Conservation (phyloP, 257 asterid genomes). For the Capsicum chinense region DNA sequence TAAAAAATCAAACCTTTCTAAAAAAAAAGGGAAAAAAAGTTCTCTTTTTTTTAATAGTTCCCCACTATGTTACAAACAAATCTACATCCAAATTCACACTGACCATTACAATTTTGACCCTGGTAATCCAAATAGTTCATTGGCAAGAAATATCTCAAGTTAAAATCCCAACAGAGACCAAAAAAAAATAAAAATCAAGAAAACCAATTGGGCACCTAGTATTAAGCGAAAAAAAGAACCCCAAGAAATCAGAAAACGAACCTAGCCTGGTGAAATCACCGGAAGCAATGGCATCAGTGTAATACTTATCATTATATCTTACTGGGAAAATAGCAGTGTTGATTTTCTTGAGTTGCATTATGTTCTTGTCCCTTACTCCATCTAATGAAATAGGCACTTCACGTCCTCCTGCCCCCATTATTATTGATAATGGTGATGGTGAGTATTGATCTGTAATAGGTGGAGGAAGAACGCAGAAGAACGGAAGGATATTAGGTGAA, state of each 20-base stretch:
- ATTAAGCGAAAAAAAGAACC: background rate
- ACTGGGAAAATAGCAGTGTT: slow-evolving; percentile 91
- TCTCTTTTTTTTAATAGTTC: background rate
- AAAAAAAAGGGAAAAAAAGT: background rate
- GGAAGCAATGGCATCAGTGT: slow-evolving; percentile 88
- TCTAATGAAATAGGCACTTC: slow-evolving; percentile 76
- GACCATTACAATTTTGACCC: background rate
- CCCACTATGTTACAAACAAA: background rate
- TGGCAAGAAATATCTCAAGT: background rate
- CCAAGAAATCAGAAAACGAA: slow-evolving; percentile 30
- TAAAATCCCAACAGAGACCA: too few species aligned
- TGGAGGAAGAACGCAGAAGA: background rate
- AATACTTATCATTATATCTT: slow-evolving; percentile 86
- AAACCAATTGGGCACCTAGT: background rate
- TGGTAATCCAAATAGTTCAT: background rate
- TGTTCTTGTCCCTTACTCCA: slow-evolving; percentile 85
- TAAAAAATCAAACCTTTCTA: too few species aligned
- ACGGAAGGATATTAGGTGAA: background rate
- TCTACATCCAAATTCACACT: background rate
- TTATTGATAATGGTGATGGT: background rate
- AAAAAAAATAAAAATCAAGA: background rate
- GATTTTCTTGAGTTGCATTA: slow-evolving; percentile 94
- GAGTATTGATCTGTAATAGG: background rate
- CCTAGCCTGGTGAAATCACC: slow-evolving; percentile 94
- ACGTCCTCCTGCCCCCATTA: slow-evolving; percentile 55